These are phyloP conservation scores for Colletotrichum trifolii DNA, from an alignment of 2,329 filamentous ascomycete species.

Conservation along the genomic window DNA sequence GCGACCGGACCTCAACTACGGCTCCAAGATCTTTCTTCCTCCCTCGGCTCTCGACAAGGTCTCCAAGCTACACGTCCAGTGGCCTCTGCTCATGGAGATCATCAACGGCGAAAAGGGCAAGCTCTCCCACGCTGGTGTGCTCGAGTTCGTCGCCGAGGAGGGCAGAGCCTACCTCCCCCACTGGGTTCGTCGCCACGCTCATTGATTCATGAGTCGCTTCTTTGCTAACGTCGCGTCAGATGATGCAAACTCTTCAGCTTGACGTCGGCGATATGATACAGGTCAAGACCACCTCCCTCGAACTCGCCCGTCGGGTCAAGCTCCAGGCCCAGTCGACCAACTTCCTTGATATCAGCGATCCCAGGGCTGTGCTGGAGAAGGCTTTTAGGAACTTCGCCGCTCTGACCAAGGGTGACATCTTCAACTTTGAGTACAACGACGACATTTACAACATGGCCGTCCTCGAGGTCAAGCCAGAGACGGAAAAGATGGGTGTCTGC, in stretches of 20 bases:
- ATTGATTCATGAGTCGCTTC: neutral
- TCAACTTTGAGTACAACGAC: conserved; percentile 97
- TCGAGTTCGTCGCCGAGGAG: conserved; percentile 98
- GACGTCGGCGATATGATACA: conserved; percentile 96
- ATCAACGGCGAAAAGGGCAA: conserved; percentile 85
- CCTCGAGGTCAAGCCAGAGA: conserved; percentile 89
- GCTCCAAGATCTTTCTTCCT: conserved; percentile 98
- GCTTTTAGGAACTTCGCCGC: conserved; percentile 97
- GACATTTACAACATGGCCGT: conserved; percentile 93
- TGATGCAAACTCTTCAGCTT: conserved; percentile 91
- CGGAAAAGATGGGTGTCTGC: conserved; percentile 85
- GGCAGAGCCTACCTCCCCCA: conserved; percentile 95
- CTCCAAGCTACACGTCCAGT: conserved; percentile 94
- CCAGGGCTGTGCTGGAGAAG: conserved; percentile 95
- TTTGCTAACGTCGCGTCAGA: conserved; percentile 58
- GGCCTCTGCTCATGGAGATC: conserved; percentile 96
- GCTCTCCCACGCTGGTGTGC: conserved; percentile 91
- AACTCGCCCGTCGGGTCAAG: conserved; percentile 92
- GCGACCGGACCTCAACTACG: conserved; percentile 90
- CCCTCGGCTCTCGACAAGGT: conserved; percentile 96
- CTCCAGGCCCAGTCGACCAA: conserved; percentile 92
- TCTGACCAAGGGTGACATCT: conserved; percentile 91
- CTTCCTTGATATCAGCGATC: conserved; percentile 97
- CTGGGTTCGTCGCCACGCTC: conserved; percentile 71
- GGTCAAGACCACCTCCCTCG: conserved; percentile 92